Base-by-base conservation (phyloP, 192 early-diverging fungal genomes). In the Mortierella claussenii region DNA sequence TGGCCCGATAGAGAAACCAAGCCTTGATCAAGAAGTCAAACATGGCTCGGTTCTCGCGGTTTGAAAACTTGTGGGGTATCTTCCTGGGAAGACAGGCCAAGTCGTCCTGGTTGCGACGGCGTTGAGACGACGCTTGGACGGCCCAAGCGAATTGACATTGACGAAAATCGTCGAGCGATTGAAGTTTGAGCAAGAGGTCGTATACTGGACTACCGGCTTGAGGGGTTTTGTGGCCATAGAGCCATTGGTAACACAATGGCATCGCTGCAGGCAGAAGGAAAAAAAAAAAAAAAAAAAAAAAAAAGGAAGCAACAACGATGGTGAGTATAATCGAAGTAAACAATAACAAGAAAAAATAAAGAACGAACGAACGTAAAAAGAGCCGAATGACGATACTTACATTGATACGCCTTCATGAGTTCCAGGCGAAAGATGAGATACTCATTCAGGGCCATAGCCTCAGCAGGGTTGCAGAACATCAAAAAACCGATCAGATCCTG, bases 381-480 rank as follows among this genome's bases (percentile, higher is more conserved):
- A n/a, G n/a, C n/a, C n/a, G n/a, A 6, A n/a, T 47, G n/a, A n/a
- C 37, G 11, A 4, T 13, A 10, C 24, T 49, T 59, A 60, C 66
- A 17, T 46, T 43, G 33, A 1, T 50, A 44, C 2, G 30, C 8
- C 0, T 20, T 10, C 37, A 68, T 59, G 36, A 59, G 37, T 4
- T 59, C 66, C 4, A 47, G n/a, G 27, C 66, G 55, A 44, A 68
- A 59, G 27, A 48, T 8, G 1, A 68, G 47, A 20, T 68, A 68
- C 12, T 10, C 0, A 21, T 68, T 68, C 56, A 68, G 27, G 1
- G n/a, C n/a, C 2, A 0, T 33, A 2, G 46, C 26, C 31, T 68
- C 66, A 0, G 3, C 6, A 3, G 49, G 1, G 24, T 18, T 34
- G 6, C 55, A 56, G 23, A 53, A 37, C 1, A 48, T 8, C 49